Base-by-base conservation (phyloP, 2,329 filamentous ascomycete genomes). In the Penicillium sp. region DNA sequence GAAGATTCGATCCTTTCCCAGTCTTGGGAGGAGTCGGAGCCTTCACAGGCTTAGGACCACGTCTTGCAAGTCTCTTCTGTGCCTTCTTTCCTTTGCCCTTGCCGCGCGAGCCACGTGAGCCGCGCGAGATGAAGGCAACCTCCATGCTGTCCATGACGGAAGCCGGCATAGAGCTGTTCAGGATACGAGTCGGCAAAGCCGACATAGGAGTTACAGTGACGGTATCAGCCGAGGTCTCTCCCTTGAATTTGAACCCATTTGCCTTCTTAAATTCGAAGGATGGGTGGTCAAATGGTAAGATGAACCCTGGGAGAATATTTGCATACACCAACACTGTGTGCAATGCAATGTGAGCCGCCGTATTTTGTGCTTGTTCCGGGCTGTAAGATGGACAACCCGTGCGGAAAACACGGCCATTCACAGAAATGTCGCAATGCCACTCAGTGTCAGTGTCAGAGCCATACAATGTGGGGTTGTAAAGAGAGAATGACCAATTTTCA, bases 271-370 rank as follows among this genome's bases (percentile, higher is more conserved):
- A 16, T 3, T 35, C 35, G 8, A 43, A 26, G 14, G 6, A 9
- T 31, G 29, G 13, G 9, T 47, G 11, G 10, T 29, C 21, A 0
- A 48, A 27, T 2, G 64, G 55, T 9, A 69, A 47, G 13, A 71
- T 50, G 4, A 47, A 49, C 35, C 72, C 62, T 16, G 75, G 33
- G 16, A 66, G 63, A 21, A 60, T 52, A 39, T 74, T 68, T 0
- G 71, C 69, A 19, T 39, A 46, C 19, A 64, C 55, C 13, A 71
- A 47, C n/a, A 70, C 45, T 5, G 50, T 52, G 39, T 72, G 62
- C 19, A 76, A 31, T 13, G 67, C 66, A 29, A 60, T 53, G 44
- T 75, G 69, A 0, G 72, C 69, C 21, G 65, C 65, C 1, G 64
- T 64, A 25, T 72, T 68, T n/a, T 62, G 61, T 1, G 72, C 73